Percentiles rank a stretch among this genome's conserved stretches.
phyloP scores from a whole-genome alignment of 2,329 filamentous ascomycete genomes.

The Boeremia lycopersici region DNA sequence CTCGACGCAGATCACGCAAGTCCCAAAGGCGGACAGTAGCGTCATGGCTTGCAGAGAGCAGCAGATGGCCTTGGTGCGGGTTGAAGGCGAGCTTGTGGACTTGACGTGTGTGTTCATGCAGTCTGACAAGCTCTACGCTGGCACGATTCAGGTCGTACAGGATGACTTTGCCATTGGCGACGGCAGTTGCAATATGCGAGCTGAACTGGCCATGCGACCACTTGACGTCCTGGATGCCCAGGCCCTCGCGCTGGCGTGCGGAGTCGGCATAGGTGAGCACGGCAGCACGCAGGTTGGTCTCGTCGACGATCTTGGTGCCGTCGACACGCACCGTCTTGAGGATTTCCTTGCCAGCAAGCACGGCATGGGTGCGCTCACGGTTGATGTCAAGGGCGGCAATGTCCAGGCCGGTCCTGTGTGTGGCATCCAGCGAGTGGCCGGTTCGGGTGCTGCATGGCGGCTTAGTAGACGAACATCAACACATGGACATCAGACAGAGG shows the following conservation, averaged over 20 bases:
- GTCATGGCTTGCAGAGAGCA: constrained; percentile 70
- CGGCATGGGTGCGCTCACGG: constrained; percentile 65
- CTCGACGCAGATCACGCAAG: constrained; percentile 60
- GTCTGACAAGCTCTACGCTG: constrained; percentile 64
- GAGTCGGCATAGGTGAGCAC: constrained; percentile 63
- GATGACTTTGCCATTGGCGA: constrained; percentile 68
- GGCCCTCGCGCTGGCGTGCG: constrained; percentile 61
- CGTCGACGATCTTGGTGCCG: constrained; percentile 63
- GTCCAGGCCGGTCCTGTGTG: constrained; percentile 68
- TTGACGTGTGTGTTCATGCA: constrained; percentile 69
- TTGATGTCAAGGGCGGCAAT: constrained; percentile 69
- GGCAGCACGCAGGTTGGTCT: constrained; percentile 66
- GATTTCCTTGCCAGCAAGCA: constrained; percentile 69
- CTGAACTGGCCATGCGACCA: constrained; percentile 69
- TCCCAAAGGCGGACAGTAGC: constrained; percentile 69
- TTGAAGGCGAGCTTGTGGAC: constrained; percentile 71
- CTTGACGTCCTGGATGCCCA: constrained; percentile 69
- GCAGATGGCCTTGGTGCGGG: constrained; percentile 63
- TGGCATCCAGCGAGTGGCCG: constrained; percentile 60
- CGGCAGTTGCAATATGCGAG: constrained; percentile 67
- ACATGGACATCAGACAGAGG: too few species aligned
- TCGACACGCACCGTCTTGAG: constrained; percentile 68
- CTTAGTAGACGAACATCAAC: constrained; percentile 17
- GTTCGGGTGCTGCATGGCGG: constrained; percentile 47
- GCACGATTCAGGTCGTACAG: constrained; percentile 68